Conservation (phyloP, 1,284 basidiomycete species). For the Ustilago curta region DNA sequence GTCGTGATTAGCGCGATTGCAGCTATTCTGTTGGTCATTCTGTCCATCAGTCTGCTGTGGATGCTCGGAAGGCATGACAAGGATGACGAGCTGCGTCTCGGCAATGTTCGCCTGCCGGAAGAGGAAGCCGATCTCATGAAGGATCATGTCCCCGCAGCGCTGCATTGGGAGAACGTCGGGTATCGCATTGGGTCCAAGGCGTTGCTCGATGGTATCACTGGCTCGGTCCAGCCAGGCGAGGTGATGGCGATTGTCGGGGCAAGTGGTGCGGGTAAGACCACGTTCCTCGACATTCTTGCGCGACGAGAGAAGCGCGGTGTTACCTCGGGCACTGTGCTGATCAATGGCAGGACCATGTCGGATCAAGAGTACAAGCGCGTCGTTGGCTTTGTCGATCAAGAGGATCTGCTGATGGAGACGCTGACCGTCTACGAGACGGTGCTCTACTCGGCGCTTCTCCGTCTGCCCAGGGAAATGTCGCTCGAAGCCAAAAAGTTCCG, state of each 20-base stretch:
- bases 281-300: constrained; percentile 93
- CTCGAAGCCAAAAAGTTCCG: constrained; percentile 91
- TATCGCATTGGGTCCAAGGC: constrained; percentile 75
- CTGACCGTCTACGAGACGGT: constrained; percentile 98
- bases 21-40: constrained; percentile 76
- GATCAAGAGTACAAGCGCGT: constrained; percentile 84
- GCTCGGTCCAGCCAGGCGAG: constrained; percentile 91
- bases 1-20: constrained; percentile 85
- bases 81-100: constrained; percentile 46
- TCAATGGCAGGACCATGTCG: constrained; percentile 85
- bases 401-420: constrained; percentile 95
- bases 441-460: constrained; percentile 87
- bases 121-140: constrained; percentile 86
- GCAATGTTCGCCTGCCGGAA: constrained; percentile 70
- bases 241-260: constrained; percentile 94
- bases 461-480: constrained; percentile 93
- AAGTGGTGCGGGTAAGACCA: constrained; percentile 95
- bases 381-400: constrained; percentile 95
- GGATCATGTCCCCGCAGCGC: constrained; percentile 89
- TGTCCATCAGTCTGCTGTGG: constrained; percentile 70
- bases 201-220: constrained; percentile 84
- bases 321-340: constrained; percentile 80
- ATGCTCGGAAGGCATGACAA: constrained; percentile 54
- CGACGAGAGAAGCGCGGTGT: constrained; percentile 84
- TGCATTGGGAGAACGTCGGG: constrained; percentile 86